Evolutionary conservation across 2,329 filamentous ascomycete genomes (phyloP).

Genomic region (Helotiales sp.): DNA sequence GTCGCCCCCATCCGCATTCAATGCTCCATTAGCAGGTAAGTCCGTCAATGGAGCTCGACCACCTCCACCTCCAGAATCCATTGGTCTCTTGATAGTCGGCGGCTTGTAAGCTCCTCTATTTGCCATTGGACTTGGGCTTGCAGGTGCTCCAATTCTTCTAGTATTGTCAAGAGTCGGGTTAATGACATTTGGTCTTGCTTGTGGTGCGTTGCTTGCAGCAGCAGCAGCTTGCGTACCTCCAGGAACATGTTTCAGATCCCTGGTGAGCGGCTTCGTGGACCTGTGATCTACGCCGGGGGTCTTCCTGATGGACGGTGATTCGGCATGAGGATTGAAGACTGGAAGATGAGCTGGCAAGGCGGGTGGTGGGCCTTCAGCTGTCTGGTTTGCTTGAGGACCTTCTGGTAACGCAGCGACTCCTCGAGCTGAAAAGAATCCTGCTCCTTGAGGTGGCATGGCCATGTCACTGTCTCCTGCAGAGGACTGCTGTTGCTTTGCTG

Average conservation of each 20-base stretch:
- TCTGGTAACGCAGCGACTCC: conserved; percentile 59
- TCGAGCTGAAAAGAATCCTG: conserved; percentile 69
- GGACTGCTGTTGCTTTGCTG: conserved; percentile 17
- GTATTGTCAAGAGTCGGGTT: conserved; percentile 56
- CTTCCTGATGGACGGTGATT: conserved; percentile 84
- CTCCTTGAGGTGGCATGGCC: conserved; percentile 27
- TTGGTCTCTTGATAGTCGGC: conserved; percentile 48
- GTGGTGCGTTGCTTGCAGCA: conserved; percentile 5
- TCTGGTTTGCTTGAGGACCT: conserved; percentile 19
- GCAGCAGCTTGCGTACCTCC: conserved; percentile 30
- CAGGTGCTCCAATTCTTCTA: conserved; percentile 60
- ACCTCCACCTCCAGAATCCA: conserved; percentile 15
- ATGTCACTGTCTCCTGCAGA: conserved; percentile 16
- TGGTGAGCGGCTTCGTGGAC: conserved; percentile 69
- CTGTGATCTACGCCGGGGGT: conserved; percentile 85
- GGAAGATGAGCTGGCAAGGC: conserved; percentile 48
- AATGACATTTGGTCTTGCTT: conserved; percentile 42
- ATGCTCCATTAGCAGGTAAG: conserved; percentile 31
- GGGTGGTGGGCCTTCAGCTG: conserved; percentile 30
- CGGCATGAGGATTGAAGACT: conserved; percentile 71
- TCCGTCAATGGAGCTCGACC: conserved; percentile 30
- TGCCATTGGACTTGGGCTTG: conserved; percentile 53
- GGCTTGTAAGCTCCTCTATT: conserved; percentile 61
- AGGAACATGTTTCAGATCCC: conserved; percentile 53
- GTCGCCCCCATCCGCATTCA: conserved; percentile 25